phyloP scores from a whole-genome alignment of 805 yeast species.

The Saccharomycopsis sp. region DNA sequence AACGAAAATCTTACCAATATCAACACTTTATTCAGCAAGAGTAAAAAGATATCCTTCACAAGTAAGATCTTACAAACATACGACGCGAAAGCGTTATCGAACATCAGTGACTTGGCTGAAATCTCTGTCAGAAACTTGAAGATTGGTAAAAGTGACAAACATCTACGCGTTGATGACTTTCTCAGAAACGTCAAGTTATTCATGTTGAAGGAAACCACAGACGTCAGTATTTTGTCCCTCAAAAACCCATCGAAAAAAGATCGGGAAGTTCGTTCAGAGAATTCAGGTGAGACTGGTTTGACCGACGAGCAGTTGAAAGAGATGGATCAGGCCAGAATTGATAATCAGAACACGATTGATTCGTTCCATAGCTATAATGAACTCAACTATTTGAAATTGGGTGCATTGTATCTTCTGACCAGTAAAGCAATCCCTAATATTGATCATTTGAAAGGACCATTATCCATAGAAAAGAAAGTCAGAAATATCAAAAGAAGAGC shows the following conservation, averaged over 20 bases:
- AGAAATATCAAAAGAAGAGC: slow-evolving; percentile 21
- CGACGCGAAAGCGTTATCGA: slow-evolving; percentile 59
- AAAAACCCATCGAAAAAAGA: slow-evolving; percentile 25
- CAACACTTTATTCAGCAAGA: slow-evolving; percentile 40
- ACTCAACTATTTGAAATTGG: slow-evolving; percentile 56
- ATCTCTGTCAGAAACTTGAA: slow-evolving; percentile 56
- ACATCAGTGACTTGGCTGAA: slow-evolving; percentile 56
- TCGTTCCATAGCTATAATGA: slow-evolving; percentile 34
- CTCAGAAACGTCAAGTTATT: slow-evolving; percentile 32
- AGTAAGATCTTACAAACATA: slow-evolving; percentile 43
- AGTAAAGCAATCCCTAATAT: slow-evolving; percentile 43
- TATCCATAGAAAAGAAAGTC: slow-evolving; percentile 52
- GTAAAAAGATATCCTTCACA: slow-evolving; percentile 32
- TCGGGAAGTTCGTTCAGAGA: slow-evolving; percentile 20
- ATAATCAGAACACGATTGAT: slow-evolving; percentile 20
- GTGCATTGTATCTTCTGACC: slow-evolving; percentile 41
- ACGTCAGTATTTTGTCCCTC: slow-evolving; percentile 22
- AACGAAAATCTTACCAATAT: slow-evolving; percentile 38
- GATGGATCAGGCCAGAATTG: slow-evolving; percentile 1
- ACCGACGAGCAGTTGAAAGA: slow-evolving; percentile 19
- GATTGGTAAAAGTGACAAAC: slow-evolving; percentile 48
- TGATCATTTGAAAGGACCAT: slow-evolving; percentile 67
- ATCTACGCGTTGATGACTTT: slow-evolving; percentile 44
- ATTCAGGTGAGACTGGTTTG: slow-evolving; percentile 17
- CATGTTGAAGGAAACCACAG: slow-evolving; percentile 30